These are phyloP conservation scores for Chrysosporium keratinophilum DNA, from an alignment of 2,329 filamentous ascomycete genomes.

Conservation along the genomic window DNA sequence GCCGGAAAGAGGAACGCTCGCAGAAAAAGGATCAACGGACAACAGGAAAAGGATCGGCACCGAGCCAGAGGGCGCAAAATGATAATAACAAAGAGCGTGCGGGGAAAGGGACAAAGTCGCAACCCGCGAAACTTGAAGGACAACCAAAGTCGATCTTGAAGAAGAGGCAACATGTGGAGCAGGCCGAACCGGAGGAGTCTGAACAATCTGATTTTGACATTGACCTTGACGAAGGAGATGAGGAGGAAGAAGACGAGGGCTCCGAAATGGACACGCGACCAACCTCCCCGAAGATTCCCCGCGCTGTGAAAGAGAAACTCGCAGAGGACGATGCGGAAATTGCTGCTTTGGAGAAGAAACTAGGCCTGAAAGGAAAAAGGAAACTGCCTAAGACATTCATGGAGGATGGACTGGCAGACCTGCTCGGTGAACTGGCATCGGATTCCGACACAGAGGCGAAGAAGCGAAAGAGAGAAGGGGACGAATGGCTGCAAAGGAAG, in stretches of 20 bases:
- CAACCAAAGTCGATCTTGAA: constrained; percentile 30
- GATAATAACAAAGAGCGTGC: too few species aligned
- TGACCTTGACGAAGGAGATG: constrained; percentile 17
- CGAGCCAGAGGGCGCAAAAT: constrained; percentile 14
- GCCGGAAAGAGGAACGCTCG: constrained; percentile 54
- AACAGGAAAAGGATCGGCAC: constrained; percentile 42
- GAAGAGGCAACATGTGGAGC: constrained; percentile 22
- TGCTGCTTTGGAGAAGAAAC: constrained; percentile 70
- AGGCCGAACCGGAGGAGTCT: constrained; percentile 23
- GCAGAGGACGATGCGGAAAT: constrained; percentile 83
- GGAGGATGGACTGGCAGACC: constrained; percentile 71
- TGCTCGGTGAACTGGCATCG: constrained; percentile 60
- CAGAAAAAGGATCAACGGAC: constrained; percentile 22
- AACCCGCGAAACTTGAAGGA: constrained; percentile 16
- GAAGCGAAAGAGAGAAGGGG: constrained; percentile 53
- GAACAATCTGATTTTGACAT: constrained; percentile 19
- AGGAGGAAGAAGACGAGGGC: constrained; percentile 25
- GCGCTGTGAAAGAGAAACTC: constrained; percentile 51
- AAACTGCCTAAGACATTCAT: constrained; percentile 60
- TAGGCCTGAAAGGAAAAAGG: constrained; percentile 67
- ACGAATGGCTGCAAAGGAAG: constrained; percentile 51
- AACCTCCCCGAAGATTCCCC: constrained; percentile 23
- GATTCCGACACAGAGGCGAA: constrained; percentile 41
- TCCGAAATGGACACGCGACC: constrained; percentile 19
- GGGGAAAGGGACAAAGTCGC: not conserved